Evolutionary conservation across 768 basidiomycete genomes (phyloP), one percentile per base, ranked within the genome.

Genomic region (Antrodiella citrinella): DNA sequence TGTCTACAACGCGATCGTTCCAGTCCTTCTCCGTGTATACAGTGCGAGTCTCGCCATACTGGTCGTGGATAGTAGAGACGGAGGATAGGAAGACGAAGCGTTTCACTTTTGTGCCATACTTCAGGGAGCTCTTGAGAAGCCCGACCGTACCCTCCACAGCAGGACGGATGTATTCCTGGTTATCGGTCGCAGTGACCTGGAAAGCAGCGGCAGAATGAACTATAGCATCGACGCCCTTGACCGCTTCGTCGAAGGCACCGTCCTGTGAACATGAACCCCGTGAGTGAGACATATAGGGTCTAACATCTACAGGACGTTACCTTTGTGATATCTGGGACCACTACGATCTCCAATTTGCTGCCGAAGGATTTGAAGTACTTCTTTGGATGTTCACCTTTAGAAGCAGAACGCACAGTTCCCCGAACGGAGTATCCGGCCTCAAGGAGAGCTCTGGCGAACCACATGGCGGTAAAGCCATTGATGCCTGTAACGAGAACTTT

Each of bases 231-330:
- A 90, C 80, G 0, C 75, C 86, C 62, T 81, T 77, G 51, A 90
- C 83, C 0, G 81, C 86, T 46, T 86, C 80, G 60, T 91, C 86
- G 53, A 90, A 93, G 1, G 82, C 84, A 4, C 77, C 78, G 2
- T 73, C 74, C 80, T 81, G 22, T 18, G 2, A 45, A 10, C n/a
- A n/a, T n/a, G n/a, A n/a, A n/a, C 15, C 10, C 13, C 2, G 50
- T 19, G 7, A 12, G 26, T 18, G 30, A 23, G 3, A 23, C 22
- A 4, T n/a, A 51, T n/a, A 24, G 7, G 21, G 12, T 30, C 45
- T 5, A 3, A 25, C 26, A 26, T 0, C 12, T 39, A 41, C 18
- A 24, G 10, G 19, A 12, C 47, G 68, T 45, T 41, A 78, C 78
- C 66, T 71, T 60, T 4, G 70, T 70, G 53, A 91, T 84, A 58